Evolutionary conservation across 192 early-diverging fungal genomes (phyloP).

Genomic region (Gamsiella multidivaricata): DNA sequence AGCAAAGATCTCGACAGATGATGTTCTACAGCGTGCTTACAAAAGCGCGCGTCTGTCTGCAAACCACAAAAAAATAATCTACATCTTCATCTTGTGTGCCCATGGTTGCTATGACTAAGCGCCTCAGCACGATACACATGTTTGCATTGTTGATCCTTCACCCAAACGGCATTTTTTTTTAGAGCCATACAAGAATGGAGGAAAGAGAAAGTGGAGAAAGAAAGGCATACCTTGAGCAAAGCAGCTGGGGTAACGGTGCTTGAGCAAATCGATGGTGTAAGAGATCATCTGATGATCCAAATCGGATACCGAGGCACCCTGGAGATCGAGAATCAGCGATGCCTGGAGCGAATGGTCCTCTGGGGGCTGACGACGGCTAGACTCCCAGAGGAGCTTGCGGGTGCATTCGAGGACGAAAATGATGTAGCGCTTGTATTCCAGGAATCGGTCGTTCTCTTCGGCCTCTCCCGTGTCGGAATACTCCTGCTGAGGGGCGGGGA

Average conservation of each 20-base stretch:
- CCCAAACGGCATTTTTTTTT: too few relatives aligned
- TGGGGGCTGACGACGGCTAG: slow-evolving; percentile 37
- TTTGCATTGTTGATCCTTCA: too few relatives aligned
- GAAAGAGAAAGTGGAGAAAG: not conserved
- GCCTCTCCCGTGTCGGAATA: not conserved
- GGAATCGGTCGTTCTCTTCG: slow-evolving; percentile 33
- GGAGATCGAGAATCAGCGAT: slow-evolving; percentile 44
- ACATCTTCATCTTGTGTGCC: too few relatives aligned
- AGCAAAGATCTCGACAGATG: too few relatives aligned
- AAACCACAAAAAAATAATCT: too few relatives aligned
- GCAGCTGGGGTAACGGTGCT: slow-evolving; percentile 53
- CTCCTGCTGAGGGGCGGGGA: slow-evolving; percentile 30
- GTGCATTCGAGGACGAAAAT: slow-evolving; percentile 53
- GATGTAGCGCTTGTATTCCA: slow-evolving; percentile 50
- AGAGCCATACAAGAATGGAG: too few relatives aligned
- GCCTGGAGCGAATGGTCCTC: slow-evolving; percentile 49
- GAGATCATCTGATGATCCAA: slow-evolving; percentile 50
- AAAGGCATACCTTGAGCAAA: slow-evolving; percentile 41
- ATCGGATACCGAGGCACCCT: slow-evolving; percentile 47
- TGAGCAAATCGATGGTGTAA: slow-evolving; percentile 44
- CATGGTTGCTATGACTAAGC: too few relatives aligned
- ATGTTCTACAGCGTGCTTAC: too few relatives aligned
- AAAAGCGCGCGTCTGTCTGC: too few relatives aligned
- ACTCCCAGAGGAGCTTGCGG: slow-evolving; percentile 52
- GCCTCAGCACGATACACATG: too few relatives aligned